Percentiles rank a stretch among this genome's conserved stretches.
phyloP scores from a whole-genome alignment of 2,329 filamentous ascomycete genomes.

The Curvularia lunata region DNA sequence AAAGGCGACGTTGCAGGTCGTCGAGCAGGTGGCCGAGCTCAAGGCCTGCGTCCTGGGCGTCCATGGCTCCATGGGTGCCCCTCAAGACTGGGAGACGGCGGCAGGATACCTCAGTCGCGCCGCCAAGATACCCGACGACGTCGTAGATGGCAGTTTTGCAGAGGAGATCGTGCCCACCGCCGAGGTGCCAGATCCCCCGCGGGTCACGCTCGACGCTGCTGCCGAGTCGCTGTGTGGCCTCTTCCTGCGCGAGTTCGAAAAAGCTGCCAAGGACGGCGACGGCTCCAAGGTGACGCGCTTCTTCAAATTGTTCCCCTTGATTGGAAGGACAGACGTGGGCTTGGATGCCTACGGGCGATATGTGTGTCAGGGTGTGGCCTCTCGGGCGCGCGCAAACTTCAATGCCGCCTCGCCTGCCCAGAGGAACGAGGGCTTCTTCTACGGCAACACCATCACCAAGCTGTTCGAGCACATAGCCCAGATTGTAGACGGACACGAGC shows the following conservation, averaged over 20 bases:
- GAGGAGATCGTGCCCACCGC: slow-evolving; percentile 92
- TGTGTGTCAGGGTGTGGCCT: slow-evolving; percentile 92
- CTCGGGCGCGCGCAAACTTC: slow-evolving; percentile 79
- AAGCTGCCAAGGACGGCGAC: slow-evolving; percentile 84
- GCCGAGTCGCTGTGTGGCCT: slow-evolving; percentile 88
- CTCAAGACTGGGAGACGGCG: slow-evolving; percentile 98
- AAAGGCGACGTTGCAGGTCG: slow-evolving; percentile 86
- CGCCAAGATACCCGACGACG: slow-evolving; percentile 77
- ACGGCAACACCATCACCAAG: slow-evolving; percentile 86
- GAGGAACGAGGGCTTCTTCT: slow-evolving; percentile 82
- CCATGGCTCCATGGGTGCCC: slow-evolving; percentile 93
- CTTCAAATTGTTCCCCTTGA: slow-evolving; percentile 96
- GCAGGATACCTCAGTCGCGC: slow-evolving; percentile 88
- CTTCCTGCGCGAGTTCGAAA: slow-evolving; percentile 94
- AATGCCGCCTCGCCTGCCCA: slow-evolving; percentile 69
- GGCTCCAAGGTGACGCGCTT: slow-evolving; percentile 90
- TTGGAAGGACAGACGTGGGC: slow-evolving; percentile 85
- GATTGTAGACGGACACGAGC: slow-evolving; percentile 91
- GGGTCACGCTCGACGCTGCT: slow-evolving; percentile 83
- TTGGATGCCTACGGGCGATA: slow-evolving; percentile 95
- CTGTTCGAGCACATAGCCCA: slow-evolving; percentile 97
- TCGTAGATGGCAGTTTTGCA: slow-evolving; percentile 84
- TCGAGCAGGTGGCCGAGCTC: slow-evolving; percentile 95
- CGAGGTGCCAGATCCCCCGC: slow-evolving; percentile 91
- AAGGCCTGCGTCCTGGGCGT: slow-evolving; percentile 96